Base-by-base conservation (phyloP, 2,329 filamentous ascomycete species). In the Sphaceloma murrayae region DNA sequence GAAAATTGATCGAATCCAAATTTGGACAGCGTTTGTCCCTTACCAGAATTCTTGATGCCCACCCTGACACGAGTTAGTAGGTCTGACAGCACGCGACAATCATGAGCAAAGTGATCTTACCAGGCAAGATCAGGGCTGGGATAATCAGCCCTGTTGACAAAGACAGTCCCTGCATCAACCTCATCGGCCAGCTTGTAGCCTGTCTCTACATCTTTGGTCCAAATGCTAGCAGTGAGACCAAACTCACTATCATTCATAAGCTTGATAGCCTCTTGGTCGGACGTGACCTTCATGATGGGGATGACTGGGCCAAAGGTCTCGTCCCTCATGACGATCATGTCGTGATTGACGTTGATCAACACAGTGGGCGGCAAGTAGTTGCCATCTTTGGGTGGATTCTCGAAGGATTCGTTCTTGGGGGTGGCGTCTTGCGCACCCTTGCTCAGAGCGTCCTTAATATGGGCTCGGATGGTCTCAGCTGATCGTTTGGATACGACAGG, bases 181-280 rank as follows among this genome's bases (percentile, higher is more conserved):
- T 80, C 72, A 45, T 91, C 80, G 29, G 82, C 77, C 43, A 96
- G 71, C 59, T 83, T 74, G 54, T 87, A 78, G 11, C 82, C 89
- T 58, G 73, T 80, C 34, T 68, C 71, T 2, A 79, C 77, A 58
- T 96, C 86, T 63, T 91, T 93, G 47, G 87, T 94, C 89, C 89
- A 96, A 56, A 96, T 87, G 57, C 86, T 94, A n/a, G 88, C 89
- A 3, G 89, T 95, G 49, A 96, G 72, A 4, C 89, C 89, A 59
- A 94, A 94, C 52, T 94, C 80, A 65, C 85, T 91, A 61, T 94
- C 87, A 56, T 95, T 95, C 87, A 96, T 95, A 40, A 89, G 67
- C 53, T 70, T 67, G 49, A 95, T 67, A 2, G 89, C 89, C 63
- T 95, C 86, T 13, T 75, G 75, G 56, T 95, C 89, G 53, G 70